Evolutionary conservation across 345 rosid genomes (phyloP).

Genomic region (Brassica napus): DNA sequence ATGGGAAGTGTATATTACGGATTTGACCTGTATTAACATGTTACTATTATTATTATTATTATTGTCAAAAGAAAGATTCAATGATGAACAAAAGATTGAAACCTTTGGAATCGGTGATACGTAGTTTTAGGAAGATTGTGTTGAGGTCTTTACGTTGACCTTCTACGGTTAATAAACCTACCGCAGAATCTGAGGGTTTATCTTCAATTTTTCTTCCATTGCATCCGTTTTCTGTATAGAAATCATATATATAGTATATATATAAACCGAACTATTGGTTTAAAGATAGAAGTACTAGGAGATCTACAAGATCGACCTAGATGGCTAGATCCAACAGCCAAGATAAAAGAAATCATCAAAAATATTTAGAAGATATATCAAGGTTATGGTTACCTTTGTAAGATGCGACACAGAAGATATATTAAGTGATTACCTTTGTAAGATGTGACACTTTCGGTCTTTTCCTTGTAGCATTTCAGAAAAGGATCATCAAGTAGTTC

Average conservation of each 20-base stretch:
- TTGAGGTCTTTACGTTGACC: conserved; percentile 78
- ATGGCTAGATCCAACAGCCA: background rate
- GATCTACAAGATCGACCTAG: background rate
- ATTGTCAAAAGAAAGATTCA: background rate
- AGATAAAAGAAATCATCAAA: background rate
- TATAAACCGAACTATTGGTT: background rate
- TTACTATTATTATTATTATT: background rate
- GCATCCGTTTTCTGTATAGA: conserved; percentile 45
- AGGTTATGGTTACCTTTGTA: background rate
- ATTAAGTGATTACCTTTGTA: conserved; percentile 26
- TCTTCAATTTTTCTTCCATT: conserved; percentile 28
- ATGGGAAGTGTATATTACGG: conserved; percentile 95
- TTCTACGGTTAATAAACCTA: conserved; percentile 65
- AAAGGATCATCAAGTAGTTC: conserved; percentile 90
- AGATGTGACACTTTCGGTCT: conserved; percentile 35
- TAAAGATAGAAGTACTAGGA: background rate
- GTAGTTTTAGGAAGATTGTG: conserved; percentile 82
- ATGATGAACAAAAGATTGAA: conserved; percentile 19
- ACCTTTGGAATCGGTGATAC: conserved; percentile 89
- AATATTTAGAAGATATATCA: background rate
- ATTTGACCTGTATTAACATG: conserved; percentile 54
- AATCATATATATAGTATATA: background rate
- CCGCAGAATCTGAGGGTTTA: conserved; percentile 40
- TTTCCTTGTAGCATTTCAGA: conserved; percentile 61
- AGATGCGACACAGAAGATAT: background rate